phyloP scores from a whole-genome alignment of 306 rosid species.

The Cicer yamashitae region DNA sequence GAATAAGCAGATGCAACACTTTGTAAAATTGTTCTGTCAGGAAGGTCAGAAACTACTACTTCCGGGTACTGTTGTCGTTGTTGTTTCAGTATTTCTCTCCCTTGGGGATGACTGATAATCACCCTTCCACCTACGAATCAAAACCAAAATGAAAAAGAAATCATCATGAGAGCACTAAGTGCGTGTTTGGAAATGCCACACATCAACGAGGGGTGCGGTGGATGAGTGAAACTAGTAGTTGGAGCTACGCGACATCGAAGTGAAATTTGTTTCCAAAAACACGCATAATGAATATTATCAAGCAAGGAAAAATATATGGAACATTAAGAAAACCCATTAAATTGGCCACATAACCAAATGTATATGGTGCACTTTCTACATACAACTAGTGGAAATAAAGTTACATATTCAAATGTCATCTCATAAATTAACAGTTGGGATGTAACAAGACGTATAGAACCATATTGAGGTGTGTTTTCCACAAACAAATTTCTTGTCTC shows the following conservation, averaged over 20 bases:
- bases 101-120: slow-evolving; percentile 86
- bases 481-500: neutral
- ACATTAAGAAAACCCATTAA: slow-evolving; percentile 13
- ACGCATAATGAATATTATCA: neutral
- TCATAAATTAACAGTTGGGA: slow-evolving; percentile 5
- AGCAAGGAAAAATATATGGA: neutral
- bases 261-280: neutral
- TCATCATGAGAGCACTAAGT: slow-evolving; percentile 1
- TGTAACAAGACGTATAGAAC: neutral
- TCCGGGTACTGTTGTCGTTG: slow-evolving; percentile 64
- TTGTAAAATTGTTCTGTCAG: slow-evolving; percentile 62
- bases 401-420: slow-evolving; percentile 18
- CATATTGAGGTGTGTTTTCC: neutral
- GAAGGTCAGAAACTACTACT: slow-evolving; percentile 72
- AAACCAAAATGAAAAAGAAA: slow-evolving; percentile 32
- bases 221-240: too few relatives aligned
- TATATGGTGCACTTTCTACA: slow-evolving; percentile 8
- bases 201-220: neutral
- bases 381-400: neutral
- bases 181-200: neutral
- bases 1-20: slow-evolving; percentile 67
- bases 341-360: neutral
- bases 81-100: slow-evolving; percentile 67
- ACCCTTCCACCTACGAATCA: slow-evolving; percentile 72
- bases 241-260: too few relatives aligned